phyloP scores from a whole-genome alignment of 1,284 basidiomycete genomes.

The Anthracocystis walkeri region DNA sequence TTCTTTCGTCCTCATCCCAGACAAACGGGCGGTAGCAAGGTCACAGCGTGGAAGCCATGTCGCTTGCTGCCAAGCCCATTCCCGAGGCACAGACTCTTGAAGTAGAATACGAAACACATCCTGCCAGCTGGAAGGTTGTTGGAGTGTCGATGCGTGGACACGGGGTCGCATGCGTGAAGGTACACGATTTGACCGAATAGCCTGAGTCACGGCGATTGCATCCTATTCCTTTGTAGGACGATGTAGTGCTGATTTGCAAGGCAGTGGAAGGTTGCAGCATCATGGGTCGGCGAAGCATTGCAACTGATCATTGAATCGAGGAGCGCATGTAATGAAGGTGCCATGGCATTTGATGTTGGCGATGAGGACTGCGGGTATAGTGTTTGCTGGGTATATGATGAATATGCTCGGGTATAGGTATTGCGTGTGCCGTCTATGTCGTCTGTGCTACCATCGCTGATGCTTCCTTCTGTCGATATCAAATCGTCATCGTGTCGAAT shows the following conservation, averaged over 20 bases:
- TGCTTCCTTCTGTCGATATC: constrained; percentile 2
- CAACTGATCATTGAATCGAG: neutral
- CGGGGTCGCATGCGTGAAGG: neutral
- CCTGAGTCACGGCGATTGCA: too few relatives aligned
- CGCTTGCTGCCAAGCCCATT: constrained; percentile 12
- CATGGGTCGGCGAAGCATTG: too few relatives aligned
- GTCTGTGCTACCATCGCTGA: neutral
- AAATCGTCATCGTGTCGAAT: constrained; percentile 39
- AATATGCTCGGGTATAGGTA: neutral
- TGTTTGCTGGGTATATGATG: neutral
- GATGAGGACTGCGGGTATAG: neutral
- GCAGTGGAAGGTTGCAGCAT: neutral
- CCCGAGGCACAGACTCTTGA: constrained; percentile 57
- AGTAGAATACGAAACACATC: constrained; percentile 34
- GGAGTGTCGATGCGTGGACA: neutral
- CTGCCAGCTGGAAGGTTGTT: constrained; percentile 26
- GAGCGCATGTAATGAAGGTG: neutral
- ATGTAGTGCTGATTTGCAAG: neutral
- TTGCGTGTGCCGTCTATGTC: neutral
- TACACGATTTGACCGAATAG: too few relatives aligned
- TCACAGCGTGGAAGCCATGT: neutral
- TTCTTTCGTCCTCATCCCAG: constrained; percentile 53
- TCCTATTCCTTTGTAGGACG: neutral
- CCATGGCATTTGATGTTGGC: neutral
- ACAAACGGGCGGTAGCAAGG: constrained; percentile 19